A percentile compares a stretch with the other conserved stretches of the same genome.
Evolutionary conservation across 2,329 filamentous ascomycete species (phyloP).

Genomic region (Volutella citrinella): DNA sequence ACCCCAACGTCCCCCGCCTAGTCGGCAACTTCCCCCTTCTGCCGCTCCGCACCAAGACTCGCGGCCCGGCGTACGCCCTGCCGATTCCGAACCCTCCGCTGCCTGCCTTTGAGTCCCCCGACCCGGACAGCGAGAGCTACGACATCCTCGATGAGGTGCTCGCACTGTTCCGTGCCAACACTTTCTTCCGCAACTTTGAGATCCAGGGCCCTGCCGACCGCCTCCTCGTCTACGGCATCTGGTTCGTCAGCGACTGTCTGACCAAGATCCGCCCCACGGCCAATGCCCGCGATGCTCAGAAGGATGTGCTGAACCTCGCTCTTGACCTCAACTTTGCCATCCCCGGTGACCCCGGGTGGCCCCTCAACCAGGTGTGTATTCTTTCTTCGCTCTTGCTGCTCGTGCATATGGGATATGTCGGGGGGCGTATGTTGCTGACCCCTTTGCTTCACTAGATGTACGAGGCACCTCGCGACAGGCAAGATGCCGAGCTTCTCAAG

Average conservation of each 20-base stretch:
- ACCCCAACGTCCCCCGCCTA: slow-evolving; percentile 60
- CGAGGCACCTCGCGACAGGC: slow-evolving; percentile 79
- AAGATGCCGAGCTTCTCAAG: slow-evolving; percentile 83
- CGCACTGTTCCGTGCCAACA: slow-evolving; percentile 92
- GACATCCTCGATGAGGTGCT: slow-evolving; percentile 95
- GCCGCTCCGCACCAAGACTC: slow-evolving; percentile 89
- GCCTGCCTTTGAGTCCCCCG: slow-evolving; percentile 60
- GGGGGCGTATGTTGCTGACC: slow-evolving; percentile 8
- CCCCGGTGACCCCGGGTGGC: slow-evolving; percentile 89
- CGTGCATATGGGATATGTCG: too few relatives aligned
- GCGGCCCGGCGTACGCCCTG: slow-evolving; percentile 90
- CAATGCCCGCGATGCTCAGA: slow-evolving; percentile 54
- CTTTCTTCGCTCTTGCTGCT: background rate
- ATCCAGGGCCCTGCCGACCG: slow-evolving; percentile 95
- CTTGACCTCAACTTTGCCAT: slow-evolving; percentile 91
- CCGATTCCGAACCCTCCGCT: slow-evolving; percentile 56
- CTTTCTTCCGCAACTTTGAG: slow-evolving; percentile 99
- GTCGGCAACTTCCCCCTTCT: slow-evolving; percentile 93
- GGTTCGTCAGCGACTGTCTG: slow-evolving; percentile 89
- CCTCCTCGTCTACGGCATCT: slow-evolving; percentile 92
- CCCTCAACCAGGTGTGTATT: slow-evolving; percentile 73
- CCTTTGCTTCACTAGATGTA: slow-evolving; percentile 64
- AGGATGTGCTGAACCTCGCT: slow-evolving; percentile 87
- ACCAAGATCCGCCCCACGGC: slow-evolving; percentile 79
- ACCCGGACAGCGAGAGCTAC: slow-evolving; percentile 89